A percentile compares a stretch with the other conserved stretches of the same genome.
phyloP scores from a whole-genome alignment of 768 basidiomycete genomes.

The Terana coerulea region DNA sequence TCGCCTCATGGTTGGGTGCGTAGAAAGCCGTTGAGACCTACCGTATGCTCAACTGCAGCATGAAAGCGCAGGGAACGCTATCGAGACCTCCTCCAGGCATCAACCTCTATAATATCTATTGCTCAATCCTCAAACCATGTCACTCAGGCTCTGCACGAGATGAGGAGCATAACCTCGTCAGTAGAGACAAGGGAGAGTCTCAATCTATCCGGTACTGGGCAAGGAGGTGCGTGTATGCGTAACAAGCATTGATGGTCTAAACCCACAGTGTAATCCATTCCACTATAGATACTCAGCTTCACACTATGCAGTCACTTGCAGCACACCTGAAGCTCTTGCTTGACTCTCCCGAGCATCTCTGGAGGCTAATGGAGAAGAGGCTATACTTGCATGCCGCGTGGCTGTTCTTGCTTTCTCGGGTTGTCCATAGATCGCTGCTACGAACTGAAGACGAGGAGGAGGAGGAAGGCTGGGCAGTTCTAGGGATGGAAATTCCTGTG shows the following conservation, averaged over 20 bases:
- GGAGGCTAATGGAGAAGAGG: slow-evolving; percentile 80
- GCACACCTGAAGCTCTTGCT: slow-evolving; percentile 90
- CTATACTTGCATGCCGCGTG: slow-evolving; percentile 81
- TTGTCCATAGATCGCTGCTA: slow-evolving; percentile 74
- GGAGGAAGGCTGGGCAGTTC: slow-evolving; percentile 53
- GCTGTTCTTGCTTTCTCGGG: slow-evolving; percentile 82
- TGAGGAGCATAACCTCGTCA: slow-evolving; percentile 47
- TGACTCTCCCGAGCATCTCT: slow-evolving; percentile 89
- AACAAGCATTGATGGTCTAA: not conserved
- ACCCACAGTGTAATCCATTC: slow-evolving; percentile 1
- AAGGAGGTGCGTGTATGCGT: slow-evolving; percentile 39
- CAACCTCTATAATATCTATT: slow-evolving; percentile 79
- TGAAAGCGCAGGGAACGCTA: slow-evolving; percentile 84
- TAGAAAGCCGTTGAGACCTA: slow-evolving; percentile 20
- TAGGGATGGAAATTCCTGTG: slow-evolving; percentile 64
- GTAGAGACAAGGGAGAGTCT: slow-evolving; percentile 44
- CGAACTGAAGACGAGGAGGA: slow-evolving; percentile 64
- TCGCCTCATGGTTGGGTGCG: slow-evolving; percentile 90
- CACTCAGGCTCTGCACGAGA: slow-evolving; percentile 57
- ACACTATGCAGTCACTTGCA: slow-evolving; percentile 68
- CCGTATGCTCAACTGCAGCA: slow-evolving; percentile 31
- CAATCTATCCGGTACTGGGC: slow-evolving; percentile 33
- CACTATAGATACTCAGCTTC: slow-evolving; percentile 59
- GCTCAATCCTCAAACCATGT: slow-evolving; percentile 66
- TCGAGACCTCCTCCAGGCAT: slow-evolving; percentile 82